Base-by-base conservation (phyloP, 2,329 filamentous ascomycete genomes). In the Monosporascus sp. region DNA sequence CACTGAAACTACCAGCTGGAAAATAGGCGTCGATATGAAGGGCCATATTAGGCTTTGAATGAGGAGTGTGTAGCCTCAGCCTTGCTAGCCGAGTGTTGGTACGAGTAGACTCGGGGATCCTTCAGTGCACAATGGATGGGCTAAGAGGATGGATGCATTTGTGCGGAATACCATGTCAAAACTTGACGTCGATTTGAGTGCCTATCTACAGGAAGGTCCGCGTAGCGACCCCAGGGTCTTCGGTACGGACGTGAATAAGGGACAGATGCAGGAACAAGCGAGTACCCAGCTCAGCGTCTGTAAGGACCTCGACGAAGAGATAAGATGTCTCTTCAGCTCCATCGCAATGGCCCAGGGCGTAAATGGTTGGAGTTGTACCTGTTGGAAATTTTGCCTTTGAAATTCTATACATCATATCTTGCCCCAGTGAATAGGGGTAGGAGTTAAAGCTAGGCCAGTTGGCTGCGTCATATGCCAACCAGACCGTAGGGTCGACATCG, bases 11-110 rank as follows among this genome's bases (percentile, higher is more conserved):
- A 20, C 62, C 67, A 27, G 64, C 57, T 15, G 69, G 66, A 17
- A 69, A 70, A 24, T 68, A 61, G 48, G 64, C 63, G 55, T 72
- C 68, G 57, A 66, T 65, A 55, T 72, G 69, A 55, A 68, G 70
- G 55, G 70, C 62, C 69, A 72, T 72, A 24, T 22, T 44, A 25
- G 8, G 46, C 2, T 31, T 31, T 46, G 43, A 17, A 25, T 14
- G n/a, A 25, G 43, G 20, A 11, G 17, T 5, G 39, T 3, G 37
- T 18, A 18, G 37, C 20, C 39, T 20, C 39, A 22, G 39, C 18
- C 14, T 43, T 43, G 6, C 14, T 27, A 15, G 43, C 11, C 7
- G 7, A 17, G 18, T 43, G 39, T 43, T 2, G 20, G 39, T 43
- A 14, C 3, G 9, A 20, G 18, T 18, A 14, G 18, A 43, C 39